Percentiles rank a stretch among this genome's conserved stretches.
Conservation (phyloP, 805 yeast genomes). For the Metschnikowia anglica region DNA sequence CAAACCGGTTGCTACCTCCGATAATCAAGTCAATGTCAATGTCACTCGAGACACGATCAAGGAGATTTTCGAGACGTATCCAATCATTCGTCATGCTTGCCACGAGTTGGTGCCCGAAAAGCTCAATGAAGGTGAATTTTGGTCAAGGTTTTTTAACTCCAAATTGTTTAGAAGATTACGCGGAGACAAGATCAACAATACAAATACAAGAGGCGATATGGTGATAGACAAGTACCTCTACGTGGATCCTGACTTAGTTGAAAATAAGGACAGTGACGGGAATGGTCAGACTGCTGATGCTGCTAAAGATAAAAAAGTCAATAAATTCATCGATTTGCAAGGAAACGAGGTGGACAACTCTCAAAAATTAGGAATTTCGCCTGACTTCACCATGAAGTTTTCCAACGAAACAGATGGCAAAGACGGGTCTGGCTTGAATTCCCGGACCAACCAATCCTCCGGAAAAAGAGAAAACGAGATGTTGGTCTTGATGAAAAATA, state of each 20-base stretch:
- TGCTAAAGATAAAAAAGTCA: conserved; percentile 47
- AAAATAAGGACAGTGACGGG: conserved; percentile 37
- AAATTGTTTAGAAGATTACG: conserved; percentile 81
- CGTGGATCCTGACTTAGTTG: conserved; percentile 57
- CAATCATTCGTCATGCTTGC: conserved; percentile 85
- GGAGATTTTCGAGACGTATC: conserved; percentile 89
- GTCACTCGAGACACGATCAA: conserved; percentile 87
- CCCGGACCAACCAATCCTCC: conserved; percentile 6
- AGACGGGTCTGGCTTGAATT: neutral
- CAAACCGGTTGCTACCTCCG: conserved; percentile 89
- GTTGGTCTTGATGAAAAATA: conserved; percentile 74
- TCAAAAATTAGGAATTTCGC: conserved; percentile 70
- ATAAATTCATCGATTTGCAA: conserved; percentile 70
- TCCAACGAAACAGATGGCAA: conserved; percentile 37
- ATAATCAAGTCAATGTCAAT: conserved; percentile 89
- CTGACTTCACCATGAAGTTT: conserved; percentile 84
- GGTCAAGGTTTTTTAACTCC: conserved; percentile 94
- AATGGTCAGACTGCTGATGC: conserved; percentile 36
- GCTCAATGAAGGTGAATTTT: conserved; percentile 85
- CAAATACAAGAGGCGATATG: conserved; percentile 78
- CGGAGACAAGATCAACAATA: conserved; percentile 75
- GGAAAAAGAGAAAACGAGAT: conserved; percentile 53
- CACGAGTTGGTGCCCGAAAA: conserved; percentile 83
- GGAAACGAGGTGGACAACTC: conserved; percentile 85
- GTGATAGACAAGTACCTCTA: conserved; percentile 81